These are phyloP conservation scores for Endotrypanum monterogeii DNA, from an alignment of 208 protist genomes.

Conservation along the genomic window DNA sequence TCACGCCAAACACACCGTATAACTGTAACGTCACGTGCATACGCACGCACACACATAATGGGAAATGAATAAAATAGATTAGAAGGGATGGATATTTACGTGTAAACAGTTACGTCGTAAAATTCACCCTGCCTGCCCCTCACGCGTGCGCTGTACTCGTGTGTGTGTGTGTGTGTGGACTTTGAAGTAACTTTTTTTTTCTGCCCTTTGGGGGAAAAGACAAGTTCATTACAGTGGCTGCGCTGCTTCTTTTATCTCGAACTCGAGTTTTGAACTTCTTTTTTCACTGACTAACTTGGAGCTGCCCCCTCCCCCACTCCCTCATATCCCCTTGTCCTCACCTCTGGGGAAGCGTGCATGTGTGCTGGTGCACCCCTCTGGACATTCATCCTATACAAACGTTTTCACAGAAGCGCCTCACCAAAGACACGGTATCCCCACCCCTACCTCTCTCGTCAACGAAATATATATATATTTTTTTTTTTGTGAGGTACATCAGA, in stretches of 20 bases:
- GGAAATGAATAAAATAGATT: not conserved
- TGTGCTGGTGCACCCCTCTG: not conserved
- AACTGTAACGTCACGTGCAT: not conserved
- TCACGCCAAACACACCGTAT: not conserved
- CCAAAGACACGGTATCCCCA: not conserved
- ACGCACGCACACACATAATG: not conserved
- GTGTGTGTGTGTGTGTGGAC: slow-evolving; percentile 4
- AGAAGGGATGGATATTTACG: not conserved
- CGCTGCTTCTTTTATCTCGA: not conserved
- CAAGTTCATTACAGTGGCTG: not conserved
- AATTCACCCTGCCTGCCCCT: not conserved
- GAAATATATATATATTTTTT: too few relatives aligned
- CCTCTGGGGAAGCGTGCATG: too few relatives aligned
- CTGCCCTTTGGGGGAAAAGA: too few relatives aligned
- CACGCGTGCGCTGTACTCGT: not conserved
- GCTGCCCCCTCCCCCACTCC: too few relatives aligned
- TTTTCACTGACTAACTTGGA: not conserved
- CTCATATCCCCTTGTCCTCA: too few relatives aligned
- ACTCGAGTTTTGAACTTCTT: slow-evolving; percentile 12
- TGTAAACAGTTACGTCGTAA: slow-evolving; percentile 3
- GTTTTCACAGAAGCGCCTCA: too few relatives aligned
- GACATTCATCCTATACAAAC: too few relatives aligned
- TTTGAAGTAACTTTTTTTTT: not conserved
- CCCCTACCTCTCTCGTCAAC: not conserved
- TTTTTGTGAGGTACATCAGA: too few relatives aligned